Base-by-base conservation (phyloP, 495 filamentous ascomycete species). In the Xylaria scruposa region DNA sequence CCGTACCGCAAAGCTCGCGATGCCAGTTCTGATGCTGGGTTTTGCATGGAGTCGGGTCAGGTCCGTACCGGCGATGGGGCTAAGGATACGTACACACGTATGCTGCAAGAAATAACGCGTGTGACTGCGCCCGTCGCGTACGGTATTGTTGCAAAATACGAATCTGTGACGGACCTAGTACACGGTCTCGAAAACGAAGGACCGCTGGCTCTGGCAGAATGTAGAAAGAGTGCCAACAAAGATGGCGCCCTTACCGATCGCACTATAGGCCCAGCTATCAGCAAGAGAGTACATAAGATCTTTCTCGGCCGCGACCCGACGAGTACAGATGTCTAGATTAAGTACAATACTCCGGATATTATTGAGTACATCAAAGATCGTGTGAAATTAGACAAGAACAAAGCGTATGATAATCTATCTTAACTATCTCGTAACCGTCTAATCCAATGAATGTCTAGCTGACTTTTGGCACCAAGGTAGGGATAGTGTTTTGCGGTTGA, bases 21-120 rank as follows among this genome's bases (percentile, higher is more conserved):
- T 56, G 79, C 81, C 42, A 76, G 79, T 58, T 77, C 80, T 67
- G 77, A 82, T 68, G 89, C 91, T 8, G 86, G 88, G 3, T 96
- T 96, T 82, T 95, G 93, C 81, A 94, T 95, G 90, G 93, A 94
- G 49, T 81, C 83, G 0, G 94, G 94, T 0, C 94, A 96, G 77
- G 92, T 96, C 44, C 91, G 90, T 62, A 86, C 90, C 0, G 94
- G 93, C 54, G 87, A 90, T 24, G 88, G 89, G 62, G 83, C 87
- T 21, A 74, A 81, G 24, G 93, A 96, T 73, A 94, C 90, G 0
- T 96, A 90, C 72, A 81, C 89, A 54, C 90, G 90, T 73, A 93
- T 95, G 92, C 83, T 97, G 54, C 91, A 94, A 79, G 90, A 94
- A 80, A 87, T 95, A 29, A 83, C 86, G 36, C 89, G 92, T 24